Evolutionary conservation across 805 yeast genomes (phyloP), one percentile per base, ranked within the genome.

Genomic region (Spathaspora girioi): DNA sequence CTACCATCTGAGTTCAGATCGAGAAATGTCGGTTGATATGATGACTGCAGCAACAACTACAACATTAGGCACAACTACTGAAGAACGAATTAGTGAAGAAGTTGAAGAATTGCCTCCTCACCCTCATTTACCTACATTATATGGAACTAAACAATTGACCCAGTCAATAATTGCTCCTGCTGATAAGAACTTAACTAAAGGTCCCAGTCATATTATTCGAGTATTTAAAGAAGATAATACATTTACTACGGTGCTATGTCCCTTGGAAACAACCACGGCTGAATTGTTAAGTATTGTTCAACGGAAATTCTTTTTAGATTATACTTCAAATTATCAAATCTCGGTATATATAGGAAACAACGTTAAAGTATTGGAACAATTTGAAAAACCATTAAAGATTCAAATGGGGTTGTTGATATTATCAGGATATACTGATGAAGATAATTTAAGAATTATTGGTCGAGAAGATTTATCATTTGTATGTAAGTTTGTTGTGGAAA

Each of bases 221-320:
- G 84, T 93, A 1, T 91, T 87, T 70, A 83, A 87, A 52, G 87
- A 83, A 48, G 96, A 89, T 52, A 92, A 90, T 59, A 87, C 91
- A 10, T 89, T 90, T 56, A 87, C 94, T 14, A 89, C 97, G 1
- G 71, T 93, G 18, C 82, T 91, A 14, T 86, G 96, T 62, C 82
- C 93, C 0, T 76, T 87, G 32, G 88, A 86, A 52, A 87, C 91
- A 1, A 82, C 93, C 0, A 88, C 90, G 0, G 78, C 82, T 7
- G 96, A 90, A 46, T 70, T 94, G 48, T 72, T 93, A 40, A 82
- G 80, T 31, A 77, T 80, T 46, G 79, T 90, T 20, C 88, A 87
- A 56, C 82, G 87, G 53, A 92, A 93, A 67, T 87, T 91, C 61
- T 87, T 87, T 59, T 68, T 87, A 49, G 86, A 84, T 48, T 71